phyloP scores from a whole-genome alignment of 2,329 filamentous ascomycete species.

The Penicillium hordei region DNA sequence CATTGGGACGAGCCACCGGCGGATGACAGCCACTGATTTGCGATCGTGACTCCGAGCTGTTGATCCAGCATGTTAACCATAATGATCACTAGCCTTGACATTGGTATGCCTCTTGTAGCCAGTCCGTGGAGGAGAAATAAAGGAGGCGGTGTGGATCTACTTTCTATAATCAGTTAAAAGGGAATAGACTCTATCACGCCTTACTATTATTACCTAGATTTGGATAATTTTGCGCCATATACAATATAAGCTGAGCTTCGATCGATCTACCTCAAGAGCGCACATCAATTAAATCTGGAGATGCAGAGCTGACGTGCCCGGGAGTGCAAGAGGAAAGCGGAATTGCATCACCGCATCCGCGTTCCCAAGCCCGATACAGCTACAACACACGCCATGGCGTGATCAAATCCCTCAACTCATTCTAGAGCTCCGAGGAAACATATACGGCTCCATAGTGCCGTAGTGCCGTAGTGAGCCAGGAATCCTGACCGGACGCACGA shows the following conservation, averaged over 20 bases:
- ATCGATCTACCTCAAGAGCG: not conserved
- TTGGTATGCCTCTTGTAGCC: not conserved
- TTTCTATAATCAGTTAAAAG: not conserved
- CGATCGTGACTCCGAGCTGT: not conserved
- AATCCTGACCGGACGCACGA: not conserved
- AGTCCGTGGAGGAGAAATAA: not conserved
- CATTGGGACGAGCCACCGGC: conserved; percentile 5
- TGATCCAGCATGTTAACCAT: not conserved
- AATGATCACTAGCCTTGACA: not conserved
- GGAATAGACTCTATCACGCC: not conserved
- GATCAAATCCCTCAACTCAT: conserved; percentile 1
- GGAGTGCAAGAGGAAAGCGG: not conserved
- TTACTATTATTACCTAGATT: not conserved
- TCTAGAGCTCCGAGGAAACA: not conserved
- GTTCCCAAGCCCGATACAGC: not conserved
- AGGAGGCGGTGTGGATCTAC: not conserved
- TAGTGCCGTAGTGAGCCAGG: not conserved
- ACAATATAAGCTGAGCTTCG: not conserved
- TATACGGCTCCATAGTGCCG: not conserved
- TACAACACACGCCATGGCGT: conserved; percentile 6
- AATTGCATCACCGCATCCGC: conserved; percentile 5
- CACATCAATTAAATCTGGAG: not conserved
- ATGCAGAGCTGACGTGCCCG: not conserved
- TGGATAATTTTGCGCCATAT: not conserved
- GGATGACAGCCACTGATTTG: conserved; percentile 6